Conservation (phyloP, 2,329 filamentous ascomycete genomes). For the Thelonectria discophora region DNA sequence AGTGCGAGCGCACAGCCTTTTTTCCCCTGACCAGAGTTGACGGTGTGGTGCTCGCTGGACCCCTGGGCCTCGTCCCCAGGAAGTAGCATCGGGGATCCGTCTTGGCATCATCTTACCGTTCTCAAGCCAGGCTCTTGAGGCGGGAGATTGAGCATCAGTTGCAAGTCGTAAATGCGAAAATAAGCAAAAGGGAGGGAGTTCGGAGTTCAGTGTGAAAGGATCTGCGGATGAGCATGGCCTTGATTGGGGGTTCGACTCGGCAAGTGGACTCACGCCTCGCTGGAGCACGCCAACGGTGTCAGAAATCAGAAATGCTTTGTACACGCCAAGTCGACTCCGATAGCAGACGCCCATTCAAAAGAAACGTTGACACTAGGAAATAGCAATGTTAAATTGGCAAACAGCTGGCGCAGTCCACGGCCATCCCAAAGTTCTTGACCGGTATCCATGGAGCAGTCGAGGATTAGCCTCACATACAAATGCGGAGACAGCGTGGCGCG, state of each 20-base stretch:
- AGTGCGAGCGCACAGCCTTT: constrained; percentile 30
- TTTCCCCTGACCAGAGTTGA: constrained; percentile 35
- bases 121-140: constrained; percentile 24
- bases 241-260: constrained; percentile 1
- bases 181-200: background rate
- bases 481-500: constrained; percentile 11
- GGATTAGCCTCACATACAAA: constrained; percentile 1
- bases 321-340: constrained; percentile 1
- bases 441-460: no score
- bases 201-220: constrained; percentile 16
- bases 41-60: constrained; percentile 16
- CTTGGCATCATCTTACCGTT: constrained; percentile 35
- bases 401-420: constrained; percentile 11
- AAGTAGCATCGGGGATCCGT: constrained; percentile 30
- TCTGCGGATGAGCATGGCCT: constrained; percentile 1
- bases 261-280: constrained; percentile 1
- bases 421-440: background rate
- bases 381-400: constrained; percentile 15
- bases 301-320: background rate
- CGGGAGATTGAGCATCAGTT: constrained; percentile 24
- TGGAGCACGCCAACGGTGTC: background rate
- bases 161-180: background rate
- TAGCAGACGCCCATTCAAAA: background rate
- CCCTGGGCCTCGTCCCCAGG: constrained; percentile 31
- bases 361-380: constrained; percentile 13